phyloP scores from a whole-genome alignment of 2,329 filamentous ascomycete genomes.

The Talaromyces marneffei region DNA sequence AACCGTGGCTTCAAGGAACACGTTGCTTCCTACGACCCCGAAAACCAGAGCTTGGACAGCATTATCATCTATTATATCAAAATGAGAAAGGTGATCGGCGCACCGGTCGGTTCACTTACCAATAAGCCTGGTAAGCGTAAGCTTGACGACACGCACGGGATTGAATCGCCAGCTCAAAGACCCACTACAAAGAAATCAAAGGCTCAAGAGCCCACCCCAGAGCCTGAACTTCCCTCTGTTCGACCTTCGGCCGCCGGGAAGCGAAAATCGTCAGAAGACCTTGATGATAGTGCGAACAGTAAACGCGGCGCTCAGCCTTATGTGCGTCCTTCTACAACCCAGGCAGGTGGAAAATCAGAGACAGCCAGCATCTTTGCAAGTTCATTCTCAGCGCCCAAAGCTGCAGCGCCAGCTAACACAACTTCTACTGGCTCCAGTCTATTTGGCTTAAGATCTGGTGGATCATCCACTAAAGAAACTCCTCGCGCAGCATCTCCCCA shows the following conservation, averaged over 20 bases:
- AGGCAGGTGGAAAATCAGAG: conserved; percentile 18
- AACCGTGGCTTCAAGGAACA: conserved; percentile 32
- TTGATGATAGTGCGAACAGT: conserved; percentile 11
- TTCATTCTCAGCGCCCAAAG: conserved; percentile 18
- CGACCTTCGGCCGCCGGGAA: conserved; percentile 15
- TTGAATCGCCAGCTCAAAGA: not conserved
- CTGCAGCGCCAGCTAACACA: conserved; percentile 1
- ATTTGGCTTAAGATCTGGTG: not conserved
- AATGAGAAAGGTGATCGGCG: conserved; percentile 33
- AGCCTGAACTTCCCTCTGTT: not conserved
- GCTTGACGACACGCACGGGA: conserved; percentile 10
- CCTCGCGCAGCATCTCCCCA: conserved; percentile 1
- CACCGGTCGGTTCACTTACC: conserved; percentile 23
- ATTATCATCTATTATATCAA: conserved; percentile 35
- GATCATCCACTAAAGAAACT: not conserved
- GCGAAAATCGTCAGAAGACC: conserved; percentile 20
- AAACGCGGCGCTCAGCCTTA: conserved; percentile 18
- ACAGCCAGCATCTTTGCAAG: conserved; percentile 29
- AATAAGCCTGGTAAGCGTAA: conserved; percentile 19
- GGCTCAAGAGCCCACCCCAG: conserved; percentile 6
- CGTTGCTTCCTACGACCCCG: conserved; percentile 28
- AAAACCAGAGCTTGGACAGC: conserved; percentile 30
- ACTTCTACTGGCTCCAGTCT: not conserved
- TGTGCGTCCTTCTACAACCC: not conserved
- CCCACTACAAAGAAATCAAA: conserved; percentile 19